Evolutionary conservation across 345 rosid species (phyloP), one percentile per base, ranked within the genome.

Genomic region (Iberis pinnata): DNA sequence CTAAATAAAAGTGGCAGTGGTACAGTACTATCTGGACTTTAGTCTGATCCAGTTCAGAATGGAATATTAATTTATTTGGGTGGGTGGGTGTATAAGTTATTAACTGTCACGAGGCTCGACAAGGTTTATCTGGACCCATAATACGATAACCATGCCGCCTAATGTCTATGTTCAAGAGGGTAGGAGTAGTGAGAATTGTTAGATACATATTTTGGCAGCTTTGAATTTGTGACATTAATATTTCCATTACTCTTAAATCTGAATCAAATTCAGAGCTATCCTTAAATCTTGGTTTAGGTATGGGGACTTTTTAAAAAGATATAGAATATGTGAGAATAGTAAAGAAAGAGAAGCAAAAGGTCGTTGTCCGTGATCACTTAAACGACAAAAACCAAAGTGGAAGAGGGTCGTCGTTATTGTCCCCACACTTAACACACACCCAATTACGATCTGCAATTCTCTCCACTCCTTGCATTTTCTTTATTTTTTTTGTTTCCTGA

Each of bases 91-190:
- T 57, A 43, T 36, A 50, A n/a, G 10, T 43, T 16, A 36, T 43
- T 43, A 35, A 50, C 11, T 43, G 70, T 65, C 70, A 65, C 70
- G 70, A 50, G 59, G 12, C 59, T 65, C 59, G 58, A 65, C 64
- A 65, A 49, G 10, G 10, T 47, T 48, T 56, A 19, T 32, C 39
- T 4, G 52, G n/a, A 52, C 39, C 46, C 47, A 43, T 37, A 6
- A 29, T 29, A 29, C 33, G 5, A 31, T 41, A 48, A 56, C 43
- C 6, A 22, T 22, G 25, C 4, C 36, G 25, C 4, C 36, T 35
- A 24, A 35, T 12, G n/a, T 46, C 17, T 44, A 4, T 17, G 11
- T 42, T 27, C 19, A 43, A 6, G 42, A 32, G 32, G 36, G 11
- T 53, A 56, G 2, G 18, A 12, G 20, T 64, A 12, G 49, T 47